phyloP scores from a whole-genome alignment of 2,329 filamentous ascomycete species.

The Talaromyces sp. region DNA sequence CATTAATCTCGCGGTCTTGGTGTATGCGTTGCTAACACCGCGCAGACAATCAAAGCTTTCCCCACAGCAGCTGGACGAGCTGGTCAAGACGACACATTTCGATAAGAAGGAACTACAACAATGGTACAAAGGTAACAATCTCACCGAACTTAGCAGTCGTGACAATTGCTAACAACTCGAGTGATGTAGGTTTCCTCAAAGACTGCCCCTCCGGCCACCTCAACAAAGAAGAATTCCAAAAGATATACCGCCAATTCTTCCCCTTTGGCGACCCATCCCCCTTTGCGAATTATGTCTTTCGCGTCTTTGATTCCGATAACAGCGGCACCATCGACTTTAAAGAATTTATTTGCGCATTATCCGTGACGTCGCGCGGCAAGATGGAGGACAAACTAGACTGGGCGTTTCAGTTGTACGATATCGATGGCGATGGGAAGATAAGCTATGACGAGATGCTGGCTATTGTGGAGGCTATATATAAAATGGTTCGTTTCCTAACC shows the following conservation, averaged over 20 bases:
- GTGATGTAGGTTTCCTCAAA: conserved; percentile 78
- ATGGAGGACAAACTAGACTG: conserved; percentile 99
- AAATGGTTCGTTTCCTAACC: conserved; percentile 68
- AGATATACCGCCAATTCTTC: conserved; percentile 99
- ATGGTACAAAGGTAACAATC: conserved; percentile 90
- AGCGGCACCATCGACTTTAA: conserved; percentile 99
- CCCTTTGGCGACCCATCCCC: conserved; percentile 96
- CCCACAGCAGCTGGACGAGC: conserved; percentile 88
- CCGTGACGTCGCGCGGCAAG: conserved; percentile 93
- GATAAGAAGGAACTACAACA: conserved; percentile 99
- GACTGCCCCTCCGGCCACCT: conserved; percentile 96
- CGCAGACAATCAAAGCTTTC: conserved; percentile 95
- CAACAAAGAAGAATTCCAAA: conserved; percentile 98
- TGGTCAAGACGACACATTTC: conserved; percentile 96
- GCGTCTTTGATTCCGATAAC: conserved; percentile 97
- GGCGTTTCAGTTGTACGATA: conserved; percentile 99
- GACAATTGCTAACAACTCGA: not conserved
- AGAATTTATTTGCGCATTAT: conserved; percentile 97
- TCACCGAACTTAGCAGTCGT: not conserved
- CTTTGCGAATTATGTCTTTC: conserved; percentile 98
- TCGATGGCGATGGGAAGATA: conserved; percentile 98
- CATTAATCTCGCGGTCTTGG: not conserved
- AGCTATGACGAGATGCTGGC: conserved; percentile 98
- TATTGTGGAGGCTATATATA: conserved; percentile 99
- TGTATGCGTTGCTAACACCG: not conserved